Evolutionary conservation across 352 stramenopile species (phyloP).

Genomic region (Blastocystis sp.): DNA sequence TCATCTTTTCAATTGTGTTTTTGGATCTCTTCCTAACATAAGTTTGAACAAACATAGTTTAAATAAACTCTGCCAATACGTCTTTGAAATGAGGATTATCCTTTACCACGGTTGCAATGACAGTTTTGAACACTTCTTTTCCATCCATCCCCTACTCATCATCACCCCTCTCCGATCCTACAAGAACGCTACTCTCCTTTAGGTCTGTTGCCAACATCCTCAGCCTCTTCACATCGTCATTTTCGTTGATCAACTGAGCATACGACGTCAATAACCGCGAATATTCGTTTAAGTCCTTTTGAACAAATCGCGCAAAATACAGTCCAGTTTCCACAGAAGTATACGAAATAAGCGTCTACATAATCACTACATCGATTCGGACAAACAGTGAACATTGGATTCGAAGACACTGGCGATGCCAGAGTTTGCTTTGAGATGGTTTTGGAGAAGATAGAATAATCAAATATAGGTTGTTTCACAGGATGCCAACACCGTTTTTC

Average conservation of each 20-base stretch:
- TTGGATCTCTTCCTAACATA: too few species aligned
- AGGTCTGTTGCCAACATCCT: neutral
- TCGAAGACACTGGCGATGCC: neutral
- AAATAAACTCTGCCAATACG: neutral
- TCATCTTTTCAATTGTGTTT: too few species aligned
- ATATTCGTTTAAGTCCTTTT: neutral
- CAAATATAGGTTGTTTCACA: neutral
- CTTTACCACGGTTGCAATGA: conserved; percentile 34
- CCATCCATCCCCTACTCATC: conserved; percentile 1
- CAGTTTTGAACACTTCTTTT: neutral
- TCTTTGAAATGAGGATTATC: conserved; percentile 10
- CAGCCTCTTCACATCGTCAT: neutral
- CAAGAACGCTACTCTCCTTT: neutral
- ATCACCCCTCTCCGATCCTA: neutral
- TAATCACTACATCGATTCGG: too few species aligned
- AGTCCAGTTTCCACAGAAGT: neutral
- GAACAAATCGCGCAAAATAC: neutral
- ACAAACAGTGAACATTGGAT: neutral
- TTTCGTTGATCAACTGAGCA: neutral
- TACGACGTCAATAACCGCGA: neutral
- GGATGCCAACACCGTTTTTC: neutral
- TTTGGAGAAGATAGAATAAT: neutral
- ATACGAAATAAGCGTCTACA: neutral
- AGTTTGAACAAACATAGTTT: neutral
- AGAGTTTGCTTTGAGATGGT: neutral